A percentile compares a stretch with the other conserved stretches of the same genome.
Evolutionary conservation across 2,329 filamentous ascomycete genomes (phyloP).

Genomic region (Thielaviopsis populi): DNA sequence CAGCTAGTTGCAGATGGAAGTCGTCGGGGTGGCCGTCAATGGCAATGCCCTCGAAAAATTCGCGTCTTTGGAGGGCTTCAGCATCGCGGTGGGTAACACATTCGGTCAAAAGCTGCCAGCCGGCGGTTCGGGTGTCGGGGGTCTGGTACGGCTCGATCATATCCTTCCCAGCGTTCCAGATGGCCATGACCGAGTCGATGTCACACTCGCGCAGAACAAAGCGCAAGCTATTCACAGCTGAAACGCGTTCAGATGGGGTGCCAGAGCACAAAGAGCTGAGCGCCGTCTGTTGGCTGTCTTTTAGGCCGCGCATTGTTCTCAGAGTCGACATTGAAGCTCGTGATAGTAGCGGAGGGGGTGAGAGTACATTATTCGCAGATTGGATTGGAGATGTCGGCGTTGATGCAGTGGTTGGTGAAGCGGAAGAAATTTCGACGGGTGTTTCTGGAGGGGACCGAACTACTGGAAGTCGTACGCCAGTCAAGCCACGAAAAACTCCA

Average conservation of each 20-base stretch:
- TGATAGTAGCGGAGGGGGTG: slow-evolving; percentile 10
- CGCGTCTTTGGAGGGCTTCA: slow-evolving; percentile 50
- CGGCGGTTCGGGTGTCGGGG: slow-evolving; percentile 39
- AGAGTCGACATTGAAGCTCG: slow-evolving; percentile 21
- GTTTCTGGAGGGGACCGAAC: slow-evolving; percentile 32
- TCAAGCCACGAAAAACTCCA: slow-evolving; percentile 48
- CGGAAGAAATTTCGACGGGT: slow-evolving; percentile 27
- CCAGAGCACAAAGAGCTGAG: slow-evolving; percentile 41
- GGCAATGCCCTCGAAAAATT: slow-evolving; percentile 49
- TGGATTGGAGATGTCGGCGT: slow-evolving; percentile 3
- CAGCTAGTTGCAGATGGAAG: slow-evolving; percentile 50
- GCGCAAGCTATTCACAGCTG: slow-evolving; percentile 43
- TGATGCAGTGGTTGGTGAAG: slow-evolving; percentile 6
- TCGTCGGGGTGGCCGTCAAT: slow-evolving; percentile 43
- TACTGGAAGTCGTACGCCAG: slow-evolving; percentile 33
- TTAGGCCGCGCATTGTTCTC: slow-evolving; percentile 29
- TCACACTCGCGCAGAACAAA: slow-evolving; percentile 43
- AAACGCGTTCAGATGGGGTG: slow-evolving; percentile 36
- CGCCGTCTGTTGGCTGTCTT: slow-evolving; percentile 37
- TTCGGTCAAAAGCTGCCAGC: slow-evolving; percentile 50
- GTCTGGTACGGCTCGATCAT: slow-evolving; percentile 44
- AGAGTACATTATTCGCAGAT: slow-evolving; percentile 2
- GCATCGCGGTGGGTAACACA: slow-evolving; percentile 48
- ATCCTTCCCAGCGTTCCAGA: slow-evolving; percentile 53
- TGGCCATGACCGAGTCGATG: slow-evolving; percentile 42